Base-by-base conservation (phyloP, 176 grass and related monocot genomes). In the Tillandsia fasciculata region DNA sequence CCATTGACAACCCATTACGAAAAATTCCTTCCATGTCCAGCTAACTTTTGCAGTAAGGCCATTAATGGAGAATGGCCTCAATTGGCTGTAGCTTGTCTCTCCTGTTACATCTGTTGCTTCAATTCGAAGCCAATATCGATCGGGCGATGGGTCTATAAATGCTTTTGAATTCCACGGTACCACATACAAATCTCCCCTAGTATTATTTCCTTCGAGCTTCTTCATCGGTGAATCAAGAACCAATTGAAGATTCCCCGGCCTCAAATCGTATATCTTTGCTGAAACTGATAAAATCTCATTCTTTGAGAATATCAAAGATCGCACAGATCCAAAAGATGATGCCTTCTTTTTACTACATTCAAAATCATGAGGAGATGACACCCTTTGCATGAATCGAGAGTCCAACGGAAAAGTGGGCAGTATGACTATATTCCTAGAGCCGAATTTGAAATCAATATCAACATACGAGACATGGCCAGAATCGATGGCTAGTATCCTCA, bases 91-190 rank as follows among this genome's bases (percentile, higher is more conserved):
- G 70, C 78, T 80, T 29, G 28, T 69, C 9, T 85, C 87, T 69
- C 93, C 93, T 70, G 86, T 81, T 75, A 85, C 73, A 81, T 97
- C 89, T 74, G 81, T 67, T 47, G 53, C 89, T 85, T 87, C 83
- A 52, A 92, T 90, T 87, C 92, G 87, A 52, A 97, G 78, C 93
- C 93, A 90, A 67, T 90, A 97, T 69, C 89, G 74, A 26, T 78
- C 76, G 18, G 89, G 86, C 17, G 86, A 92, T 65, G 86, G 75
- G 75, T 92, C 89, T 74, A 72, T 79, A 83, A 97, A 97, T 64
- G 93, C 84, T 66, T 83, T 92, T 86, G 86, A 97, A 80, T 97
- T 97, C 93, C 93, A 97, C 26, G 86, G 86, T 70, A 84, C 75
- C 29, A 79, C 77, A 79, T 92, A 97, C 70, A 92, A 75, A 77